These are phyloP conservation scores for Pseudodiploospora longispora DNA, from an alignment of 2,329 filamentous ascomycete species.

Conservation along the genomic window DNA sequence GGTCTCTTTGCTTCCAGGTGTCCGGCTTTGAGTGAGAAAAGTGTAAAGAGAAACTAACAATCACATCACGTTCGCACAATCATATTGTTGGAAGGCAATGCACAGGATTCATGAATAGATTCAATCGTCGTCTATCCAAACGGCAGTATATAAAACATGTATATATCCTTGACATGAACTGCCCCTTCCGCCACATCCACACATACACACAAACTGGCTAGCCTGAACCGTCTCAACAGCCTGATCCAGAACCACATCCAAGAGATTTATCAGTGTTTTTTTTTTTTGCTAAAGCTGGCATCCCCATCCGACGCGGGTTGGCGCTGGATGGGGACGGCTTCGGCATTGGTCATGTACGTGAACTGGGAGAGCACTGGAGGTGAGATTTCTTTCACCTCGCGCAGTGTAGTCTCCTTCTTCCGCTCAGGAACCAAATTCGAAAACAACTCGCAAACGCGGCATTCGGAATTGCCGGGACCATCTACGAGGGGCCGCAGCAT, in stretches of 20 bases:
- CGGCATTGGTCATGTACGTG: conserved; percentile 10
- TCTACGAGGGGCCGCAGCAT: conserved; percentile 44
- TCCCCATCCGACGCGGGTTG: conserved; percentile 8
- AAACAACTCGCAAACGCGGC: conserved; percentile 22
- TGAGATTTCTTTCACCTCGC: no score
- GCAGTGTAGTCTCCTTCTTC: conserved; percentile 1
- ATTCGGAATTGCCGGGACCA: conserved; percentile 10
- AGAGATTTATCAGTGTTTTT: conserved; percentile 10
- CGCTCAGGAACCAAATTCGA: conserved; percentile 24
- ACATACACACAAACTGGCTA: conserved; percentile 22
- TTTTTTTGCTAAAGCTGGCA: conserved; percentile 14
- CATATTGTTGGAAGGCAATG: neutral
- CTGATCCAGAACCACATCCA: conserved; percentile 23
- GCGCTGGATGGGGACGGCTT: conserved; percentile 9
- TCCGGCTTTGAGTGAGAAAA: no score
- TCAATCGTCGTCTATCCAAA: conserved; percentile 43
- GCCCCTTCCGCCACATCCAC: conserved; percentile 12
- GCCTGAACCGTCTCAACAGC: conserved; percentile 20
- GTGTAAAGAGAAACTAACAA: neutral
- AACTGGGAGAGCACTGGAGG: neutral
- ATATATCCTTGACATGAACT: conserved; percentile 12
- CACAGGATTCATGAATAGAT: conserved; percentile 34
- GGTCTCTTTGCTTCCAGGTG: no score
- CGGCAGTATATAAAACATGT: conserved; percentile 7
- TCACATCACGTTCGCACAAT: neutral